These are phyloP conservation scores for Geotrichum restrictum DNA, from an alignment of 1,139 yeast species.

Conservation along the genomic window DNA sequence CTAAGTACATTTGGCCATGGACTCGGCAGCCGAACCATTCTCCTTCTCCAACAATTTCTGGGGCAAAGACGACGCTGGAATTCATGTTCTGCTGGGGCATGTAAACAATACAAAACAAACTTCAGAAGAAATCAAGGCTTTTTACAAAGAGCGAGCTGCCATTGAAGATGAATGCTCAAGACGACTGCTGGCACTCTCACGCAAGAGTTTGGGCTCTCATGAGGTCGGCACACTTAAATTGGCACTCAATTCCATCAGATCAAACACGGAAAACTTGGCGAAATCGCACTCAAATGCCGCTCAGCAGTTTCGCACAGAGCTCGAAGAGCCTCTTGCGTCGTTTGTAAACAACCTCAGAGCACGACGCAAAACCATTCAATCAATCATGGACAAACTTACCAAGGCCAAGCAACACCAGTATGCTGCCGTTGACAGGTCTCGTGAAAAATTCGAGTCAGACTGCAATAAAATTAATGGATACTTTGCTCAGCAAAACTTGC, in stretches of 20 bases:
- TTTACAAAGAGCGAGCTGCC: conserved; percentile 47
- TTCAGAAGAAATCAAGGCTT: conserved; percentile 44
- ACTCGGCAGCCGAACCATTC: conserved; percentile 19
- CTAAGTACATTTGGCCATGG: conserved; percentile 4
- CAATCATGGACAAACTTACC: conserved; percentile 43
- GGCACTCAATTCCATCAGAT: conserved; percentile 55
- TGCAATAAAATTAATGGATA: conserved; percentile 57
- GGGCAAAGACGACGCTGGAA: conserved; percentile 53
- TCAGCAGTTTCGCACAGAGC: conserved; percentile 43
- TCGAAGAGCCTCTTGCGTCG: conserved; percentile 44
- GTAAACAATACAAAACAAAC: conserved; percentile 49
- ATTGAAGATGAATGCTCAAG: conserved; percentile 73
- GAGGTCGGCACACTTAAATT: conserved; percentile 59
- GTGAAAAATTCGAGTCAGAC: conserved; percentile 55
- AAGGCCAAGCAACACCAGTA: conserved; percentile 43
- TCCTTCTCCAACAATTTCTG: conserved; percentile 52
- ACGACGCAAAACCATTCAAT: conserved; percentile 47
- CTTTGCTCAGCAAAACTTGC: conserved; percentile 61
- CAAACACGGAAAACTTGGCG: conserved; percentile 53
- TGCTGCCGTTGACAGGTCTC: conserved; percentile 42
- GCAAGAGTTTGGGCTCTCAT: conserved; percentile 50
- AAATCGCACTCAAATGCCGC: conserved; percentile 49
- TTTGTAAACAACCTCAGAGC: conserved; percentile 45
- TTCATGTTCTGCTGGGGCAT: conserved; percentile 46
- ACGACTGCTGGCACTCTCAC: conserved; percentile 44